These are phyloP conservation scores for Termitomyces sp. DNA, from an alignment of 1,284 basidiomycete genomes.

Conservation along the genomic window DNA sequence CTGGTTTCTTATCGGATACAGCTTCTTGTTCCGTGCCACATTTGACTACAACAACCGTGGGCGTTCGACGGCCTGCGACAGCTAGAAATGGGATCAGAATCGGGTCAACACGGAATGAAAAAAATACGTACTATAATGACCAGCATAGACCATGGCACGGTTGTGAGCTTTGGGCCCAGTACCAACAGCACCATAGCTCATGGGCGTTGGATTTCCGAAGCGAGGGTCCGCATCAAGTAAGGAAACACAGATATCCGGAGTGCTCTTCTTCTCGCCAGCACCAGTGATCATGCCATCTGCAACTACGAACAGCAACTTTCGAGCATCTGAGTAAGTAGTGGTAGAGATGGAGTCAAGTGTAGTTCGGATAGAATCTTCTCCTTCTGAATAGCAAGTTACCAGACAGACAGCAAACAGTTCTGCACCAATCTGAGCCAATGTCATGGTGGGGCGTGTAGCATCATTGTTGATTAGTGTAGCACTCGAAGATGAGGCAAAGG, in stretches of 20 bases:
- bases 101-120: constrained; percentile 3
- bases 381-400: constrained; percentile 98
- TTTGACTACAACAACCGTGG: constrained; percentile 95
- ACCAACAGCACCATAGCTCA: constrained; percentile 92
- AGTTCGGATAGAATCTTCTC: constrained; percentile 85
- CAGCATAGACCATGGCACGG: constrained; percentile 97
- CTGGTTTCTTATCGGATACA: constrained; percentile 83
- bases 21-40: constrained; percentile 89
- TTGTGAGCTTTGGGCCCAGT: constrained; percentile 88
- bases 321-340: constrained; percentile 86
- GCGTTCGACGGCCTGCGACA: constrained; percentile 83
- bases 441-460: constrained; percentile 61
- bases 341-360: constrained; percentile 91
- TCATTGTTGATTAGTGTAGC: constrained; percentile 50
- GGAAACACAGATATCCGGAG: constrained; percentile 94
- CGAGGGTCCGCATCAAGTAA: constrained; percentile 91
- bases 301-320: constrained; percentile 92
- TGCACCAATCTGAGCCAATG: constrained; percentile 82
- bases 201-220: constrained; percentile 94
- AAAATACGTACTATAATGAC: constrained; percentile 78
- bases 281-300: constrained; percentile 99
- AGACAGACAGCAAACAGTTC: constrained; percentile 95
- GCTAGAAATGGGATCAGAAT: constrained; percentile 33
- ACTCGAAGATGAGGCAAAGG: constrained; percentile 44
- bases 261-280: constrained; percentile 89